Evolutionary conservation across 2,329 filamentous ascomycete genomes (phyloP), one percentile per base, ranked within the genome.

Genomic region (Blumeria hordei): DNA sequence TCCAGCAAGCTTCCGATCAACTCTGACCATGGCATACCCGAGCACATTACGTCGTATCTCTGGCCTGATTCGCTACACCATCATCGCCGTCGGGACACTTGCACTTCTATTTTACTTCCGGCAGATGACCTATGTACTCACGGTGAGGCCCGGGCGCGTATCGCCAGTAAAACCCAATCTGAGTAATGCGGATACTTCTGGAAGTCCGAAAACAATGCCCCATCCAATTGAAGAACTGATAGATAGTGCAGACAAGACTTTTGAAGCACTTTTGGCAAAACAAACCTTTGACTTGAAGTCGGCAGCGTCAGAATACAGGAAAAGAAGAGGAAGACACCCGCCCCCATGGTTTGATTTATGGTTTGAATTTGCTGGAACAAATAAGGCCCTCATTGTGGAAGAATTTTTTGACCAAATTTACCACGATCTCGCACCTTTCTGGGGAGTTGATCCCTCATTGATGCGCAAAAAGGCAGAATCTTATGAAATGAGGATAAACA

Each of bases 281-380:
- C 67, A 70, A 57, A 68, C 69, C 6, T 65, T 65, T 35, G 70
- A 69, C 12, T 65, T 77, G 33, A 63, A 66, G 5, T 62, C 68
- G 33, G 71, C 73, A 0, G 73, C 74, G 0, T 65, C 67, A 14
- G 70, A 69, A 32, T 82, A 82, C 63, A 72, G 78, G 54, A 63
- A 68, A 45, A 69, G 73, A 55, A 69, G 78, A 56, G 77, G 76
- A 14, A 69, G 78, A 34, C 77, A 81, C 59, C 78, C 78, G 5
- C 78, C 78, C 2, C 78, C 78, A 0, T 76, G 75, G 33, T 81
- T 81, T 61, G 74, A 80, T 59, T 64, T 68, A 43, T 81, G 78
- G 78, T 72, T 74, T 60, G 64, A 68, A 16, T 77, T 75, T 49
- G 78, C 78, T 3, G 59, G 66, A 21, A 67, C 72, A 12, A 68